Conservation (phyloP, 768 basidiomycete genomes). For the Mycena amicta region DNA sequence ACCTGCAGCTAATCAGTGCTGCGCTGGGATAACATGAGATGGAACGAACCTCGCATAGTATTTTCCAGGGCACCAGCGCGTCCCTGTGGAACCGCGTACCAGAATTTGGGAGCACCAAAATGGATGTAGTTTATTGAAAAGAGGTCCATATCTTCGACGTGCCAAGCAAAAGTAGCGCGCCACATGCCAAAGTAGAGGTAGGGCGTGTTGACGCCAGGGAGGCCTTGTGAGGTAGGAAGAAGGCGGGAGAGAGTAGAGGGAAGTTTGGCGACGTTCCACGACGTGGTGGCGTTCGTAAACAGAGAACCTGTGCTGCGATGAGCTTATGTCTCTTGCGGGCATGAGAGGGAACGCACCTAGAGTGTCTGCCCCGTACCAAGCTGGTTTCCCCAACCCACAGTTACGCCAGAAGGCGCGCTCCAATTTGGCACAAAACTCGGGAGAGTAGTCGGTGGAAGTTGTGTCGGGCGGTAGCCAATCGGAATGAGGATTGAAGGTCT, state of each 20-base stretch:
- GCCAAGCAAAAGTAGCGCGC: slow-evolving; percentile 98
- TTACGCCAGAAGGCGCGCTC: slow-evolving; percentile 94
- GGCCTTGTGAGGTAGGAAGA: slow-evolving; percentile 63
- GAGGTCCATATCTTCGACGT: slow-evolving; percentile 99
- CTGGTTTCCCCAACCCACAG: slow-evolving; percentile 82
- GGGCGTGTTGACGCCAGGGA: slow-evolving; percentile 96
- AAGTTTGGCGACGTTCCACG: slow-evolving; percentile 95
- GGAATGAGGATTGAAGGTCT: slow-evolving; percentile 67
- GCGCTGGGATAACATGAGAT: slow-evolving; percentile 9
- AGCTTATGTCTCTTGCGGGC: no score
- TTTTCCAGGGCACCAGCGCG: slow-evolving; percentile 82
- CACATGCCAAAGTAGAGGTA: slow-evolving; percentile 99
- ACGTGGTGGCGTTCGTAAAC: slow-evolving; percentile 72
- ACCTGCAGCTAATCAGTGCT: slow-evolving; percentile 42
- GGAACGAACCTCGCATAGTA: slow-evolving; percentile 75
- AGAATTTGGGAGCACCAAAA: slow-evolving; percentile 95
- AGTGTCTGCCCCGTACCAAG: slow-evolving; percentile 98
- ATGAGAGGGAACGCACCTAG: slow-evolving; percentile 72
- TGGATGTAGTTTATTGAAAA: slow-evolving; percentile 99
- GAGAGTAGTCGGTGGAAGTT: slow-evolving; percentile 75
- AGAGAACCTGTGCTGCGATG: slow-evolving; percentile 51
- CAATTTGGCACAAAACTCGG: slow-evolving; percentile 83
- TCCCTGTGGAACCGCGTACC: slow-evolving; percentile 95
- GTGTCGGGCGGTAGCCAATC: slow-evolving; percentile 86
- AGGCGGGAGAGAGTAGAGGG: slow-evolving; percentile 85